These are phyloP conservation scores for Tuber indicum DNA, from an alignment of 495 filamentous ascomycete species.

Conservation along the genomic window DNA sequence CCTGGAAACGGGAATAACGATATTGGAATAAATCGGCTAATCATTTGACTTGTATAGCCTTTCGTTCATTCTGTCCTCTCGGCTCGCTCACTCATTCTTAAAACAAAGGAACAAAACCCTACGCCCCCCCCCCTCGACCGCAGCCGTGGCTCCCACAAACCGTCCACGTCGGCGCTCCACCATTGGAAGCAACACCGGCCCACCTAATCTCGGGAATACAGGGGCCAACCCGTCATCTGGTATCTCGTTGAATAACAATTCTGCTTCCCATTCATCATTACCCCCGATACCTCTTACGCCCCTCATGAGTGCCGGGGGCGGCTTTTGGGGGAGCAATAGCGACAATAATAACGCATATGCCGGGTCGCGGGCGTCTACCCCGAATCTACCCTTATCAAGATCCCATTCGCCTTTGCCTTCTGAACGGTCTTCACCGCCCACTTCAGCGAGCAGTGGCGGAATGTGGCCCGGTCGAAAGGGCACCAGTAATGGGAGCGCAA, in stretches of 20 bases:
- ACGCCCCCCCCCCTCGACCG: constrained; percentile 12
- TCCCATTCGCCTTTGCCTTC: constrained; percentile 32
- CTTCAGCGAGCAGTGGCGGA: not conserved
- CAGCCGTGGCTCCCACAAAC: constrained; percentile 39
- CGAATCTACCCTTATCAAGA: constrained; percentile 30
- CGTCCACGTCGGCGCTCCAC: constrained; percentile 44
- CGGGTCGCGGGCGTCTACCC: constrained; percentile 31
- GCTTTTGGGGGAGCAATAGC: constrained; percentile 28
- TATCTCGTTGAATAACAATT: constrained; percentile 30
- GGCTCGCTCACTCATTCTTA: not conserved
- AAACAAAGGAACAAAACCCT: not conserved
- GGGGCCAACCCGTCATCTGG: constrained; percentile 33
- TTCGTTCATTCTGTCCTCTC: not conserved
- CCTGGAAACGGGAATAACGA: not conserved
- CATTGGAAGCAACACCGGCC: constrained; percentile 52
- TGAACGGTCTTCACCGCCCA: constrained; percentile 13
- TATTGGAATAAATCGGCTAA: not conserved
- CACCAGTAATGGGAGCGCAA: constrained; percentile 8
- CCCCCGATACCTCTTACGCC: constrained; percentile 39
- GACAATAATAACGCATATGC: constrained; percentile 17
- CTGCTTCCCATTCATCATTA: constrained; percentile 33
- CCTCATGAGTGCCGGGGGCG: constrained; percentile 26
- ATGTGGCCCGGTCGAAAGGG: not conserved
- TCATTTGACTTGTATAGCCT: not conserved
- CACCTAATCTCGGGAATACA: constrained; percentile 27